These are phyloP conservation scores for Pseudopithomyces chartarum DNA, from an alignment of 2,329 filamentous ascomycete genomes.

Conservation along the genomic window DNA sequence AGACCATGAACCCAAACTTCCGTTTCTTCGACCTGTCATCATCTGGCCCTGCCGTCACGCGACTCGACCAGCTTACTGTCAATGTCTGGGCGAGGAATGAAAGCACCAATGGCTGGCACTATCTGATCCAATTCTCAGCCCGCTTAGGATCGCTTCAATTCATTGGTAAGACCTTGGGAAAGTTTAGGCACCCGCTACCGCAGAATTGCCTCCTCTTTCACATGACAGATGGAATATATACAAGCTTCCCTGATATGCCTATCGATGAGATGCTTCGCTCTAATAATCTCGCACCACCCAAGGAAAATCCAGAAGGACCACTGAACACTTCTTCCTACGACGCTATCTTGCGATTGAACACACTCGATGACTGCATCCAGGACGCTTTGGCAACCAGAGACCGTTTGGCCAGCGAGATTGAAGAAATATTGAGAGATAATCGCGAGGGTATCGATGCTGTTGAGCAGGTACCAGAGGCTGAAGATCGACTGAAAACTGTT, in stretches of 20 bases:
- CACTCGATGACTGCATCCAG: constrained; percentile 87
- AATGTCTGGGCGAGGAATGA: constrained; percentile 73
- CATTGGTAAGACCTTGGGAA: constrained; percentile 66
- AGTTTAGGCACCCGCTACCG: constrained; percentile 73
- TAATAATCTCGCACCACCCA: constrained; percentile 39
- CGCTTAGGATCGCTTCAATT: constrained; percentile 77
- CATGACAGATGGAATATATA: constrained; percentile 85
- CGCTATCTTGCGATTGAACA: constrained; percentile 83
- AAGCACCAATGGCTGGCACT: constrained; percentile 59
- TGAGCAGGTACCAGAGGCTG: constrained; percentile 48
- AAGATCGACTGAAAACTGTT: constrained; percentile 51
- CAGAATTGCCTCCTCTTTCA: constrained; percentile 85
- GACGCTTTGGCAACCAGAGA: constrained; percentile 82
- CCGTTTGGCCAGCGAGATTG: constrained; percentile 78
- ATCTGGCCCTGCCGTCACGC: constrained; percentile 67
- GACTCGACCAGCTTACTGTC: constrained; percentile 68
- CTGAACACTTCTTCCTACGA: constrained; percentile 82
- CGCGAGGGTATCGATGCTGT: constrained; percentile 42
- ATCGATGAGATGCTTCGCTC: constrained; percentile 44
- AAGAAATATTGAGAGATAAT: constrained; percentile 51
- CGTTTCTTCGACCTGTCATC: constrained; percentile 77
- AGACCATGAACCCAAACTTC: constrained; percentile 91
- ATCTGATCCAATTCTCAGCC: constrained; percentile 74
- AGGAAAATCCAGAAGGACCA: constrained; percentile 52
- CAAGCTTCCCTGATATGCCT: constrained; percentile 70